Evolutionary conservation across 371 early-diverging fungal species (phyloP).

Genomic region (Apophysomyces ossiformis): DNA sequence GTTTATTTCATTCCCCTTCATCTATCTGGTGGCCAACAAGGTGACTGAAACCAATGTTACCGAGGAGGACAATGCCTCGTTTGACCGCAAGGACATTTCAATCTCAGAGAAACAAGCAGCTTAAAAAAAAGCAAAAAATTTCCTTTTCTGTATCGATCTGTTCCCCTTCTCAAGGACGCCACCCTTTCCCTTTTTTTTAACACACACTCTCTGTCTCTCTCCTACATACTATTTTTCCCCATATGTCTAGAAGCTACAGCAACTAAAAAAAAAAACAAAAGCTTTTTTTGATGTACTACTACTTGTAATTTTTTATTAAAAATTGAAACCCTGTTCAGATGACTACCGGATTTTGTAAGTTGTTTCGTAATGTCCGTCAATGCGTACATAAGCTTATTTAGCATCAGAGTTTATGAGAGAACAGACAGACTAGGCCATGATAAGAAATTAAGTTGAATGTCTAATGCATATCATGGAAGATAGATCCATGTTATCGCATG

Average conservation of each 20-base stretch:
- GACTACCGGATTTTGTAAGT: too few relatives aligned
- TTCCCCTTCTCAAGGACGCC: neutral
- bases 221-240: neutral
- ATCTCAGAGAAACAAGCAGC: slow-evolving; percentile 3
- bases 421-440: too few relatives aligned
- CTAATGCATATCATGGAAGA: too few relatives aligned
- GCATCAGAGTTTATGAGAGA: too few relatives aligned
- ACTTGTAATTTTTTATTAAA: slow-evolving; percentile 5
- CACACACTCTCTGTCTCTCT: neutral
- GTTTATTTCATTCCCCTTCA: slow-evolving; percentile 33
- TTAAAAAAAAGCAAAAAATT: neutral
- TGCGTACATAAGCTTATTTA: too few relatives aligned
- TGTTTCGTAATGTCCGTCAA: too few relatives aligned
- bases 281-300: neutral
- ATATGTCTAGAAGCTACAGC: too few relatives aligned
- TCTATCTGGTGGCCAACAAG: slow-evolving; percentile 23
- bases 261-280: neutral
- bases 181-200: neutral
- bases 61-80: neutral
- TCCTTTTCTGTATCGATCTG: neutral
- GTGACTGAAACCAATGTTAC: slow-evolving; percentile 26
- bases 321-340: neutral
- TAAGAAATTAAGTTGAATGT: too few relatives aligned
- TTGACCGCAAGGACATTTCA: neutral
- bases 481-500: too few relatives aligned